phyloP scores from a whole-genome alignment of 345 rosid genomes.

The Leavenworthia alabamica region DNA sequence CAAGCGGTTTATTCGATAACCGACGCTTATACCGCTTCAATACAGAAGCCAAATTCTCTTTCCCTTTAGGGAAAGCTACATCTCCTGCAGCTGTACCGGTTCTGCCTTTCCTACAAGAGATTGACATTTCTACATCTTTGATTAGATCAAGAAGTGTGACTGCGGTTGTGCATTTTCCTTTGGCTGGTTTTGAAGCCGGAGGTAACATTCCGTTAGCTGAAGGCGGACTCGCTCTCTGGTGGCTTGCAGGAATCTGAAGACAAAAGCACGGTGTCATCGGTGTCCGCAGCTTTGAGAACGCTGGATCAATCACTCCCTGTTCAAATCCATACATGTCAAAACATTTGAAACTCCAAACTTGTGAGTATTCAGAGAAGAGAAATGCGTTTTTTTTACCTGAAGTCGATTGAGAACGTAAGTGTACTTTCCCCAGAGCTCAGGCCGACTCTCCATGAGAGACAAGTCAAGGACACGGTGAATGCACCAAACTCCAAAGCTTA shows the following conservation, averaged over 20 bases:
- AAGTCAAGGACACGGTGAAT: slow-evolving; percentile 81
- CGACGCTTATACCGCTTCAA: slow-evolving; percentile 93
- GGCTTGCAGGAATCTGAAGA: slow-evolving; percentile 50
- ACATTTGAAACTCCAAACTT: not conserved
- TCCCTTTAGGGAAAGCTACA: slow-evolving; percentile 91
- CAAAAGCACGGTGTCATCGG: slow-evolving; percentile 82
- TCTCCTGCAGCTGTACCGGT: slow-evolving; percentile 96
- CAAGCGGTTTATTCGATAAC: slow-evolving; percentile 46
- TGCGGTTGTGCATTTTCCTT: slow-evolving; percentile 75
- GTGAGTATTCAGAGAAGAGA: not conserved
- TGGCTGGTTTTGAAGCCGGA: slow-evolving; percentile 60
- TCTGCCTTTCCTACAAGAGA: slow-evolving; percentile 84
- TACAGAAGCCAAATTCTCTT: slow-evolving; percentile 92
- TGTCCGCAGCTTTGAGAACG: slow-evolving; percentile 68
- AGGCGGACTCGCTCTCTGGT: slow-evolving; percentile 54
- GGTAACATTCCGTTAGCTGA: slow-evolving; percentile 73
- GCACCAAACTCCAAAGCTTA: slow-evolving; percentile 99
- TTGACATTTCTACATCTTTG: slow-evolving; percentile 88
- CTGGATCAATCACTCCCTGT: slow-evolving; percentile 82
- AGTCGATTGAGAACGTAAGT: slow-evolving; percentile 93
- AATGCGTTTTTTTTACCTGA: slow-evolving; percentile 52
- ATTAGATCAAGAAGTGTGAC: slow-evolving; percentile 58
- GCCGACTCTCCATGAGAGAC: slow-evolving; percentile 95
- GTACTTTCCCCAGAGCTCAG: slow-evolving; percentile 97
- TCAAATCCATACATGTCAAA: slow-evolving; percentile 16